Base-by-base conservation (phyloP, 257 asterid species). In the Scutellaria minor region DNA sequence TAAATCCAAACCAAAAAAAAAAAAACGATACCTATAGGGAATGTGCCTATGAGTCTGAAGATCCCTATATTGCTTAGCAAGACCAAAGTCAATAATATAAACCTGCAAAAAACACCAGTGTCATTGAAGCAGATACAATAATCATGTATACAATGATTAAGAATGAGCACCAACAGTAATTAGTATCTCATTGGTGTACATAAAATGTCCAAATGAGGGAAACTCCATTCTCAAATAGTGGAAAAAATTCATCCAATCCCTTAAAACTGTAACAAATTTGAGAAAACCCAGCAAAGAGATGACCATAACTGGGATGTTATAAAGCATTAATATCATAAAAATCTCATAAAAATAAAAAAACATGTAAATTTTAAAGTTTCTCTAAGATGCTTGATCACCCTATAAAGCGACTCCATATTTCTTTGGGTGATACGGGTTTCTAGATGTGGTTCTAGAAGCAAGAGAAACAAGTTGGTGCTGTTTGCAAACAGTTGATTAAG, bases 61-160 rank as follows among this genome's bases (percentile, higher is more conserved):
- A 68, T 89, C 96, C 72, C 95, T 86, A 65, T 89, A 91, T 77
- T 90, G 86, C 82, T 91, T 91, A 68, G 97, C 97, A 79, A 91
- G 96, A 73, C 97, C 97, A 81, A 87, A 91, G 76, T 89, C 96
- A 71, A 91, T 91, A 53, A 87, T 70, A 50, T 89, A 91, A 45
- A 91, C 97, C 97, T 91, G 78, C 61, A 78, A 72, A 69, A 61
- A 65, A 22, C 59, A 58, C 22, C 63, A 44, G 62, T 41, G 9
- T 47, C 74, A 70, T 13, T 42, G 63, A 63, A 44, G 74, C 14
- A 52, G 80, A 37, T 35, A 54, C 39, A 41, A 46, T 46, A 50
- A 46, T 44, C 14, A 47, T 31, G 76, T 52, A 51, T 35, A 54
- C 24, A 41, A 46, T 46, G 39, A 46, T 44, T 27, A 47, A 14